Percentiles rank a stretch among this genome's conserved stretches.
Conservation (phyloP, 768 basidiomycete genomes). For the Wakefieldia striispora region DNA sequence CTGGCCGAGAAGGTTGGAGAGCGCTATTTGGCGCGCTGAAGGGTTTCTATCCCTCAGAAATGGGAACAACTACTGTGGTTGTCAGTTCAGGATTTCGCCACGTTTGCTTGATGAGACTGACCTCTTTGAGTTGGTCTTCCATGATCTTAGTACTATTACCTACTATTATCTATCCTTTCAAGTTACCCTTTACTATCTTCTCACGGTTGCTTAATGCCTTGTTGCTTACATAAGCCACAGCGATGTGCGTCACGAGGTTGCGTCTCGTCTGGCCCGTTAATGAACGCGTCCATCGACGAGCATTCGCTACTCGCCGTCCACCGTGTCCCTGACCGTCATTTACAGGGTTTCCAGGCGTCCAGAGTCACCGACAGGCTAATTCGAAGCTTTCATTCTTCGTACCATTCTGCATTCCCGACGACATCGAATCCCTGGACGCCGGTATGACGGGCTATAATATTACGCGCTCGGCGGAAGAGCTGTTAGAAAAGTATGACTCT, state of each 20-base stretch:
- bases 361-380: not conserved
- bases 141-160: no score
- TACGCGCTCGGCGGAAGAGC: slow-evolving; percentile 58
- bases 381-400: not conserved
- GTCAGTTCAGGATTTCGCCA: slow-evolving; percentile 8
- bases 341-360: not conserved
- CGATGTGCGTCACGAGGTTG: not conserved
- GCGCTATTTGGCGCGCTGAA: slow-evolving; percentile 81
- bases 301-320: not conserved
- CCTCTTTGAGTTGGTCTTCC: slow-evolving; percentile 42
- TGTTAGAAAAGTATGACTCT: slow-evolving; percentile 55
- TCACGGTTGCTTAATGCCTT: slow-evolving; percentile 11
- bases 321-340: not conserved
- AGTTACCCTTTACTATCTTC: slow-evolving; percentile 20
- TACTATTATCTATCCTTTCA: no score
- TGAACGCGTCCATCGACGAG: slow-evolving; percentile 20
- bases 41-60: slow-evolving; percentile 88
- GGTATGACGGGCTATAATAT: slow-evolving; percentile 72
- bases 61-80: slow-evolving; percentile 59
- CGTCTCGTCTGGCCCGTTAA: slow-evolving; percentile 6
- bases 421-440: slow-evolving; percentile 15
- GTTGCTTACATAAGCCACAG: slow-evolving; percentile 22
- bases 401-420: not conserved
- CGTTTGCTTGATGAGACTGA: slow-evolving; percentile 13
- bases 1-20: slow-evolving; percentile 79